A percentile compares a stretch with the other conserved stretches of the same genome.
Conservation (phyloP, 1,284 basidiomycete species). For the Moniliella sp. region DNA sequence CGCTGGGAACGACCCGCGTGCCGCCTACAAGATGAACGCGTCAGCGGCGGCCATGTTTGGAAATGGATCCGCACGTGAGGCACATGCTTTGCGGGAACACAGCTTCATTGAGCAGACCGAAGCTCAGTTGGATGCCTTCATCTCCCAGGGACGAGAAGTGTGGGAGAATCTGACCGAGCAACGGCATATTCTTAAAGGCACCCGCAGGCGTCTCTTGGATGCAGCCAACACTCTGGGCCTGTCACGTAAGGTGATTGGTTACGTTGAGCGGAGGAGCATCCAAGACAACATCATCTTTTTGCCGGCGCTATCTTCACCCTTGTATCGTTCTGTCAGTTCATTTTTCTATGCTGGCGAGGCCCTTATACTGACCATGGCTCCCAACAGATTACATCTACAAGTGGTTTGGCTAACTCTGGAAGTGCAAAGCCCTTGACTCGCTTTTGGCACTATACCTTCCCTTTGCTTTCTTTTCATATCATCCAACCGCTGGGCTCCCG, state of each 20-base stretch:
- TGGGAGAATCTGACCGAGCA: slow-evolving; percentile 31
- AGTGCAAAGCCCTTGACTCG: too few relatives aligned
- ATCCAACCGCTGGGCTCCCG: too few relatives aligned
- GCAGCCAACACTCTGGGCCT: slow-evolving; percentile 28
- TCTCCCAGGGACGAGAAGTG: slow-evolving; percentile 25
- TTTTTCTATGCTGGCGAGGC: neutral
- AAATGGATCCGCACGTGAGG: slow-evolving; percentile 12
- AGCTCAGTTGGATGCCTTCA: slow-evolving; percentile 26
- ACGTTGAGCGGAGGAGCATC: slow-evolving; percentile 27
- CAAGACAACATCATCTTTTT: slow-evolving; percentile 31
- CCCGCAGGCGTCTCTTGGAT: slow-evolving; percentile 20
- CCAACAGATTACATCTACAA: slow-evolving; percentile 22
- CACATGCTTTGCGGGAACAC: slow-evolving; percentile 28
- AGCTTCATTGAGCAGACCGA: slow-evolving; percentile 29
- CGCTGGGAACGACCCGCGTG: slow-evolving; percentile 18
- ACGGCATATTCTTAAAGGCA: slow-evolving; percentile 26
- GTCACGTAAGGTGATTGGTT: slow-evolving; percentile 28
- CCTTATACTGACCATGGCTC: neutral
- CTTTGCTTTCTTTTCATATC: too few relatives aligned
- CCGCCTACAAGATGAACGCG: slow-evolving; percentile 25
- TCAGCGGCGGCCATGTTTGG: slow-evolving; percentile 25
- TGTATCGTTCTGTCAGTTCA: slow-evolving; percentile 20
- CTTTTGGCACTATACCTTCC: too few relatives aligned
- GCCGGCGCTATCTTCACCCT: slow-evolving; percentile 24
- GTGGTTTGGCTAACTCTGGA: slow-evolving; percentile 21